Evolutionary conservation across 768 basidiomycete species (phyloP), one percentile per base, ranked within the genome.

Genomic region (Boletus sensibilis): DNA sequence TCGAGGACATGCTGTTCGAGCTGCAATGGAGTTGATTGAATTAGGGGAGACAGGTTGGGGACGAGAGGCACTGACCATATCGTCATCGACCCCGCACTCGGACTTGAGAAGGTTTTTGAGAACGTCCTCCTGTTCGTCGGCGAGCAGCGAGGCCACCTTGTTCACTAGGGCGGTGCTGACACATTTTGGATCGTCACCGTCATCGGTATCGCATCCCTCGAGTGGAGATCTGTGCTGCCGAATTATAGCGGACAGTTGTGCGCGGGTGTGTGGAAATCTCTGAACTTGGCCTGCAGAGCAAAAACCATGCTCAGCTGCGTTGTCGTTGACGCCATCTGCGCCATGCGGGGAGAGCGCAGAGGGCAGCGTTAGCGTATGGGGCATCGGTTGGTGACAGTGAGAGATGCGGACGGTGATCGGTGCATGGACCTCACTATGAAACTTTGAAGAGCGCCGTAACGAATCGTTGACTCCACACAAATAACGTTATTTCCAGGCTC

Each of bases 1-100:
- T 96, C 93, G 20, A 98, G 78, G 56, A 94, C 91, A 68, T 87
- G 84, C 64, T 94, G 90, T 68, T 97, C 94, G 59, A 93, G 76
- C 88, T 92, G 63, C 6, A 49, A 57, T 57, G 64, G 56, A 57
- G 42, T 51, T 43, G 53, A 51, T 57, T 58, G 52, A 59, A 66
- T 70, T 61, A 57, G 27, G 12, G 18, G 29, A 20, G 55, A 58
- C 62, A 50, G 52, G 41, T 52, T 48, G 57, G 43, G 45, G 47
- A 37, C 29, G 33, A 29, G 3, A 46, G 49, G 16, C 45, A 64
- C 88, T 65, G 53, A 91, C 89, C 74, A 79, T 82, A 57, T 85
- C 84, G 53, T 86, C 82, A 68, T 87, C 84, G 59, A 88, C 81
- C 1, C 80, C 82, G 69, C 85, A 92, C 27, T 80, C 83, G 35